phyloP scores from a whole-genome alignment of 371 early-diverging fungal species.

The Zychaea mexicana region DNA sequence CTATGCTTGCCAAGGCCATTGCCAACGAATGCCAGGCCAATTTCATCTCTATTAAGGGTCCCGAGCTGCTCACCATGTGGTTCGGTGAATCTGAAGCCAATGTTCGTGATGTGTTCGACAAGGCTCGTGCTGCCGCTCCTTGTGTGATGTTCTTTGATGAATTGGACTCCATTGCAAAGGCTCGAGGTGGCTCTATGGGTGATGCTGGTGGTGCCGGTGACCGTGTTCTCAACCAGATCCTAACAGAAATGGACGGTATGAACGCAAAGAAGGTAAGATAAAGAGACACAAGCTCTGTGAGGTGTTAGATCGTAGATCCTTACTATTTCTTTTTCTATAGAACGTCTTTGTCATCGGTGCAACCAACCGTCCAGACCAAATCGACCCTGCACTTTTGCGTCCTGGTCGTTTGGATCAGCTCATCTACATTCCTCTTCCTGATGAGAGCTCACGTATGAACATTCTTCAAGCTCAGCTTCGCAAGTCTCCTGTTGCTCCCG shows the following conservation, averaged over 20 bases:
- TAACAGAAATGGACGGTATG: slow-evolving; percentile 99
- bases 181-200: slow-evolving; percentile 83
- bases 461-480: slow-evolving; percentile 95
- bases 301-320: slow-evolving; percentile 57
- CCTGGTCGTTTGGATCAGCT: slow-evolving; percentile 99
- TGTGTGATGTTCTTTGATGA: slow-evolving; percentile 99
- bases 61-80: slow-evolving; percentile 99
- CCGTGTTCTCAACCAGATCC: slow-evolving; percentile 99
- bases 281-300: background rate
- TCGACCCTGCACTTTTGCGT: slow-evolving; percentile 93
- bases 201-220: slow-evolving; percentile 98
- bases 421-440: slow-evolving; percentile 99
- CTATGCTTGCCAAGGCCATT: slow-evolving; percentile 99
- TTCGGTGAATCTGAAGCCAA: slow-evolving; percentile 99
- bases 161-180: slow-evolving; percentile 99
- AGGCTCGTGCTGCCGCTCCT: slow-evolving; percentile 99
- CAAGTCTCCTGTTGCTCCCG: slow-evolving; percentile 92
- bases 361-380: slow-evolving; percentile 99
- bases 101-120: slow-evolving; percentile 99
- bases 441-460: slow-evolving; percentile 86
- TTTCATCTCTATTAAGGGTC: slow-evolving; percentile 99
- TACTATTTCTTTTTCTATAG: slow-evolving; percentile 62
- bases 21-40: slow-evolving; percentile 99
- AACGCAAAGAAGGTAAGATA: slow-evolving; percentile 88
- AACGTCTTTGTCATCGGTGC: slow-evolving; percentile 99